Evolutionary conservation across 1,284 basidiomycete genomes (phyloP).

Genomic region (Gomphus bonarii): DNA sequence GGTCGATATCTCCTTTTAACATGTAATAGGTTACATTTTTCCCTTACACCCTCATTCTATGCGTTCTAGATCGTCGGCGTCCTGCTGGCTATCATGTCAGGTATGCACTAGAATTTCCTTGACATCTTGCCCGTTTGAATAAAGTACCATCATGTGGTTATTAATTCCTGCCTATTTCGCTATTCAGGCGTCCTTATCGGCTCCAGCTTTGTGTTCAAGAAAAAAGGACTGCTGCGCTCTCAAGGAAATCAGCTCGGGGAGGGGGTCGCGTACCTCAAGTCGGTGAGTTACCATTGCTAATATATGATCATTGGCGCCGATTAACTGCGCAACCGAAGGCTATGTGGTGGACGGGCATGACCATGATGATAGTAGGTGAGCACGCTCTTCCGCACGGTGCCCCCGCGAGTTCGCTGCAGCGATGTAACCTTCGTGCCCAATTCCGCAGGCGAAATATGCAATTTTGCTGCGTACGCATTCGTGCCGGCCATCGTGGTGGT

Average conservation of each 20-base stretch:
- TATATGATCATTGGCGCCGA: background rate
- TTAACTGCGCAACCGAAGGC: conserved; percentile 26
- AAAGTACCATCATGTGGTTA: conserved; percentile 42
- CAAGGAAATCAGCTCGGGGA: conserved; percentile 75
- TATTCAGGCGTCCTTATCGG: conserved; percentile 80
- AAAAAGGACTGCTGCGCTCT: conserved; percentile 75
- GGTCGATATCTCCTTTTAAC: background rate
- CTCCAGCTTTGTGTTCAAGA: conserved; percentile 92
- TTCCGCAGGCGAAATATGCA: conserved; percentile 44
- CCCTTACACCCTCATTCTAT: background rate
- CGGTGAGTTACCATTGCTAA: conserved; percentile 36
- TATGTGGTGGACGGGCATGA: conserved; percentile 87
- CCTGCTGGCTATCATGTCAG: conserved; percentile 7
- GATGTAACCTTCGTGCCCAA: background rate
- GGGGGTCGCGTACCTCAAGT: conserved; percentile 92
- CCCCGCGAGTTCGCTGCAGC: background rate
- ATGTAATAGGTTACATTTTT: background rate
- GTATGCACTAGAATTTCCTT: conserved; percentile 16
- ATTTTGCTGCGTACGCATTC: conserved; percentile 86
- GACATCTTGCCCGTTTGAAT: background rate
- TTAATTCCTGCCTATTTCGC: no score
- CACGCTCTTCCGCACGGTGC: no score
- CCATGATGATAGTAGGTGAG: conserved; percentile 27
- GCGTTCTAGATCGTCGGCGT: conserved; percentile 5
- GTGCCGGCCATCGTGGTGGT: conserved; percentile 83